phyloP scores from a whole-genome alignment of 345 rosid species.

The Fremontodendron californicum region DNA sequence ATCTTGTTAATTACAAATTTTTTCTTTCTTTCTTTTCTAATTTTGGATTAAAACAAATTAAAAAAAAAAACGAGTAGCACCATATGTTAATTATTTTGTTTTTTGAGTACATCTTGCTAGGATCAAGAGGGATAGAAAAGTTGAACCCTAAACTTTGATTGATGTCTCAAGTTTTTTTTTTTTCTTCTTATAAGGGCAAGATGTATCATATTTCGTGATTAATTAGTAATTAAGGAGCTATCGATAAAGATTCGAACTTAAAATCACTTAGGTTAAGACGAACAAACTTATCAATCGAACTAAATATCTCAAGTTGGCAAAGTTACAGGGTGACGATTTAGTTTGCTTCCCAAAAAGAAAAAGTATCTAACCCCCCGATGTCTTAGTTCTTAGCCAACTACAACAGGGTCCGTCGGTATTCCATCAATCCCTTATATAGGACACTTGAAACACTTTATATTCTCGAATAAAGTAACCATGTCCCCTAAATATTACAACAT shows the following conservation, averaged over 20 bases:
- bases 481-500: slow-evolving; percentile 18
- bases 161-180: too few species aligned
- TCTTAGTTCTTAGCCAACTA: not conserved
- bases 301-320: not conserved
- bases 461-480: slow-evolving; percentile 16
- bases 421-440: slow-evolving; percentile 10
- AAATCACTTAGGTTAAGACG: not conserved
- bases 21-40: too few species aligned
- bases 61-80: too few species aligned
- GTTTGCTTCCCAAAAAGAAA: not conserved
- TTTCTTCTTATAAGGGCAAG: too few species aligned
- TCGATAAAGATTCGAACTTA: too few species aligned
- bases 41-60: too few species aligned
- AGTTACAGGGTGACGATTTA: not conserved
- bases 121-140: too few species aligned
- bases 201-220: not conserved
- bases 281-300: not conserved
- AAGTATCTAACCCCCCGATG: not conserved
- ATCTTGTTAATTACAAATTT: too few species aligned
- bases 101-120: too few species aligned
- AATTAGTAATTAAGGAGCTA: too few species aligned
- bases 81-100: too few species aligned
- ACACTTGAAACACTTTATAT: slow-evolving; percentile 15
- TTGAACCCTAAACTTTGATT: too few species aligned
- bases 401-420: slow-evolving; percentile 13